Evolutionary conservation across 2,329 filamentous ascomycete species (phyloP), one percentile per base, ranked within the genome.

Genomic region (Pseudogymnoascus sp.): DNA sequence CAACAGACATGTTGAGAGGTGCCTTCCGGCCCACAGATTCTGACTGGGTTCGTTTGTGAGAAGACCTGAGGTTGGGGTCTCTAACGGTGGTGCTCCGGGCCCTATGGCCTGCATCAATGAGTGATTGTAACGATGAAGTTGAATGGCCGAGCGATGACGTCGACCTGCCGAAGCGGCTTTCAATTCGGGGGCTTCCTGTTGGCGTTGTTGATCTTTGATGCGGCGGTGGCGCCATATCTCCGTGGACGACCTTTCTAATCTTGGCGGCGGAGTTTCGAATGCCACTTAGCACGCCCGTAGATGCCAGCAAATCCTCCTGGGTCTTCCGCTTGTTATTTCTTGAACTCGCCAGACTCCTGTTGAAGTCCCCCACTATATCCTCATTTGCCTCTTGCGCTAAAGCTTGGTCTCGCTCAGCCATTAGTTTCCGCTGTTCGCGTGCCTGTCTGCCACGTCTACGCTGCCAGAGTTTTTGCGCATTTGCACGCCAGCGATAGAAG

Each of bases 341-440:
- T 36, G 59, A 40, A n/a, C 36, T 40, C 59, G 59, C 38, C 11
- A 60, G 21, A n/a, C 36, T 60, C 34, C 25, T 60, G 14, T 63
- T 69, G 42, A 74, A 72, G 56, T 73, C 71, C n/a, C 72, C 65
- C 5, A 74, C 68, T n/a, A 74, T 49, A 53, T 65, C 66, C 6
- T 66, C 65, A 11, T 60, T 60, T 42, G 18, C 36, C 34, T 21
- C 38, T 12, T 18, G 21, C 12, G 36, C 38, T 7, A n/a, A 36
- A 14, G 56, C 56, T 68, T 38, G 66, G 61, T 34, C 28, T n/a
- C 60, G 67, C 63, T 74, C 68, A 5, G 70, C 71, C 65, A 71
- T 67, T 40, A 70, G 68, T 43, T 63, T 66, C 34, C 71, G 65
- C 42, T 66, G 66, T 66, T 68, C 65, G 11, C 72, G 66, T 59